phyloP scores from a whole-genome alignment of 1,139 yeast genomes.

The Blastobotrys malaysiensis region DNA sequence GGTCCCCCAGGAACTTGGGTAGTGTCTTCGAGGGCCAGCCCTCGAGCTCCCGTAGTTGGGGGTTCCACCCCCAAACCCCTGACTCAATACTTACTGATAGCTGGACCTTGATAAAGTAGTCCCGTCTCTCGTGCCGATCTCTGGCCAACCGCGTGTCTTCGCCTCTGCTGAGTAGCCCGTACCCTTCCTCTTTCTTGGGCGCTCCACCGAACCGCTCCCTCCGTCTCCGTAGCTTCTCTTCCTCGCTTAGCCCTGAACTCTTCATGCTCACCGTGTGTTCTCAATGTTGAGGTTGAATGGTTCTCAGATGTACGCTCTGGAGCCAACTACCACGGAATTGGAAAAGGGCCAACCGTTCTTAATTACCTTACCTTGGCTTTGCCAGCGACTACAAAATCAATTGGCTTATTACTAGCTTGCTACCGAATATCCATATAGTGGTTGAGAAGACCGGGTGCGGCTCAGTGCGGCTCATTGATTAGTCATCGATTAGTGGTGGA shows the following conservation, averaged over 20 bases:
- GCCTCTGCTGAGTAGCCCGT: not conserved
- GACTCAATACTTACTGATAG: not conserved
- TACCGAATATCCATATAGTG: too few relatives aligned
- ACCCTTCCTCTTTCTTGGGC: not conserved
- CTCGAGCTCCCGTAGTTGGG: too few relatives aligned
- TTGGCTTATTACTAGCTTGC: too few relatives aligned
- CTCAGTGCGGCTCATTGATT: not conserved
- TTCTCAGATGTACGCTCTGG: not conserved
- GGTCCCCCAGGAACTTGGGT: too few relatives aligned
- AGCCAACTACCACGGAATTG: too few relatives aligned
- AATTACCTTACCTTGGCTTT: too few relatives aligned
- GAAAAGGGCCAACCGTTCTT: too few relatives aligned
- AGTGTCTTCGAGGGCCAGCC: too few relatives aligned
- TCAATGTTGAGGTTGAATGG: not conserved
- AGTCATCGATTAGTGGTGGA: not conserved
- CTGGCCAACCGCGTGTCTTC: not conserved
- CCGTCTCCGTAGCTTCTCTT: not conserved
- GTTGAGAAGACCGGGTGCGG: too few relatives aligned
- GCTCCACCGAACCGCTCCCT: not conserved
- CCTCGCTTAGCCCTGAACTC: not conserved
- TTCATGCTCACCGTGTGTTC: not conserved
- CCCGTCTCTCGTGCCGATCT: not conserved
- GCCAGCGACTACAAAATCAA: too few relatives aligned
- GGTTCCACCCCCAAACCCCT: not conserved
- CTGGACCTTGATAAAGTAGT: not conserved